phyloP scores from a whole-genome alignment of 495 filamentous ascomycete genomes.

The Neurospora pannonica region DNA sequence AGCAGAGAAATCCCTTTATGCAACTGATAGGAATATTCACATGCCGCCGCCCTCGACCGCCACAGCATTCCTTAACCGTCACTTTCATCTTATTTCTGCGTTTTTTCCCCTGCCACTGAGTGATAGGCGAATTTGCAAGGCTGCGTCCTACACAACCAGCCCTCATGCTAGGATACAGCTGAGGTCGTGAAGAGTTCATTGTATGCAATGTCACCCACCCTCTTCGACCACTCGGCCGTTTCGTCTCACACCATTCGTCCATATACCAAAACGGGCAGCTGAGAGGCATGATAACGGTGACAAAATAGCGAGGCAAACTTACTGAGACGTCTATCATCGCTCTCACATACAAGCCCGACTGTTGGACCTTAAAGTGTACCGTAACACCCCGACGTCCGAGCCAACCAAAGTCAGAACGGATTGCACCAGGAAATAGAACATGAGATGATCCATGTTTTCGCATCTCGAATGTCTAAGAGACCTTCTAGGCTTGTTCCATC shows the following conservation, averaged over 20 bases:
- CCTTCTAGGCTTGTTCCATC: neutral
- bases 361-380: neutral
- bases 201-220: neutral
- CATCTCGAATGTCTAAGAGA: neutral
- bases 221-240: neutral
- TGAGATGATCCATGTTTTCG: neutral
- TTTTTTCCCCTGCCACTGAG: neutral
- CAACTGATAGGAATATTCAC: neutral
- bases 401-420: neutral
- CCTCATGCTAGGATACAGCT: neutral
- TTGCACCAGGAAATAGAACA: neutral
- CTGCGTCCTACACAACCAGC: neutral
- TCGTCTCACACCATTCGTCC: neutral
- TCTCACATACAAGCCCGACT: neutral
- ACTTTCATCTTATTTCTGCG: neutral
- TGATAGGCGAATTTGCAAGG: neutral
- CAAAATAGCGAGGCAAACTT: neutral
- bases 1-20: neutral
- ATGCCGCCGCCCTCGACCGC: neutral
- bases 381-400: neutral
- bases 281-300: neutral
- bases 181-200: neutral
- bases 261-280: neutral
- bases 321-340: neutral
- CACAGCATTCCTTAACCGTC: neutral